phyloP scores from a whole-genome alignment of 805 yeast species.

The Wickerhamomyces sydowiorum region DNA sequence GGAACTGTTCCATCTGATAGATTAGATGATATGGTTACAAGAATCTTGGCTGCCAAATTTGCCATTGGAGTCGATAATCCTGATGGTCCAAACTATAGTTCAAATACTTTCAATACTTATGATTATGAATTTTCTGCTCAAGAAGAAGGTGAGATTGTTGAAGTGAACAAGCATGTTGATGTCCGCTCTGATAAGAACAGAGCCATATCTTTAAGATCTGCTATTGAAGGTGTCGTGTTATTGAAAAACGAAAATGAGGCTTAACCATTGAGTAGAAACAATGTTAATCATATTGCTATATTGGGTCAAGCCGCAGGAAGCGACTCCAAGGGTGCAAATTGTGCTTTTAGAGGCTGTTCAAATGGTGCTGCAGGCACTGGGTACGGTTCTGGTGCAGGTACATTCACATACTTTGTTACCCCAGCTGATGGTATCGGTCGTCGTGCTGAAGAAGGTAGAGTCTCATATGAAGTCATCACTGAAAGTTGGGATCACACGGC shows the following conservation, averaged over 20 bases:
- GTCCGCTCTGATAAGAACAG: conserved; percentile 33
- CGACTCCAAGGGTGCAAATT: conserved; percentile 51
- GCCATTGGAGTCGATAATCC: conserved; percentile 35
- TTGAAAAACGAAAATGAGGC: conserved; percentile 43
- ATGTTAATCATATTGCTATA: conserved; percentile 36
- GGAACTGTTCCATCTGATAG: conserved; percentile 33
- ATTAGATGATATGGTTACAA: conserved; percentile 43
- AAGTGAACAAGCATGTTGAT: conserved; percentile 43
- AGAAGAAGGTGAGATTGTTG: conserved; percentile 30
- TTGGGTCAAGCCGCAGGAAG: conserved; percentile 53
- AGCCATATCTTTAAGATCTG: conserved; percentile 32
- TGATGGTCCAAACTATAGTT: conserved; percentile 28
- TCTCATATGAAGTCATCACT: conserved; percentile 33
- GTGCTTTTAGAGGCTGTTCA: conserved; percentile 48
- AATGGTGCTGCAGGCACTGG: conserved; percentile 50
- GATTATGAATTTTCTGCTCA: conserved; percentile 31
- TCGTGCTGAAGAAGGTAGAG: conserved; percentile 35
- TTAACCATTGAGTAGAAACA: conserved; percentile 43
- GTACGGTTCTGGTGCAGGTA: conserved; percentile 57
- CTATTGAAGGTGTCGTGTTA: conserved; percentile 45
- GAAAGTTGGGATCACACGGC: conserved; percentile 38
- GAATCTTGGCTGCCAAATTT: conserved; percentile 38
- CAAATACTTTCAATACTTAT: conserved; percentile 35
- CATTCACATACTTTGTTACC: conserved; percentile 43
- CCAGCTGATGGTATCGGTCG: conserved; percentile 47